Evolutionary conservation across 2,329 filamentous ascomycete genomes (phyloP).

Genomic region (Stagonosporopsis vannaccii): DNA sequence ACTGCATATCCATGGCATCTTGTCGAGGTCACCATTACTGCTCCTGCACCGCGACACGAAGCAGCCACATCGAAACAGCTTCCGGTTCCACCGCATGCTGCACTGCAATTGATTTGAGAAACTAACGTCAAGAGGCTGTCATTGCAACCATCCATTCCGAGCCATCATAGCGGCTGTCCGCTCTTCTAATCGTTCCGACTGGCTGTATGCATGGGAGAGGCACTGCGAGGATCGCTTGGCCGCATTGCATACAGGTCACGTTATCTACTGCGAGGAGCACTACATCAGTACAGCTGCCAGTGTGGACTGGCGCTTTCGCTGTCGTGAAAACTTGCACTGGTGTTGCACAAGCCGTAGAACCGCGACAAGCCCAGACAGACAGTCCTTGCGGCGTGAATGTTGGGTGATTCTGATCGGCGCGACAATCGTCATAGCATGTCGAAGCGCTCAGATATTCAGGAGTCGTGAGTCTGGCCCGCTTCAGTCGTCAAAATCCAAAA

Average conservation of each 20-base stretch:
- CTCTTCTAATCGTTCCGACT: constrained; percentile 39
- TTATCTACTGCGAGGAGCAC: constrained; percentile 25
- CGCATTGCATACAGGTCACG: constrained; percentile 43
- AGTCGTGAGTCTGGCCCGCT: neutral
- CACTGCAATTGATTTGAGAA: constrained; percentile 26
- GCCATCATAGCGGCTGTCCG: constrained; percentile 32
- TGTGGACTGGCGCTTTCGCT: constrained; percentile 16
- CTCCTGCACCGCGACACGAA: constrained; percentile 31
- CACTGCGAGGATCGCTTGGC: constrained; percentile 38
- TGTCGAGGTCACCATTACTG: neutral
- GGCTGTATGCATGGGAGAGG: constrained; percentile 28
- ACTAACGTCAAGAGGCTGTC: constrained; percentile 19
- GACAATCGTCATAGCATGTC: neutral
- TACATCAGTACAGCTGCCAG: constrained; percentile 13
- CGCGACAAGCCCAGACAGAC: neutral
- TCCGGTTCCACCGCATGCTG: constrained; percentile 34
- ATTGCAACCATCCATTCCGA: constrained; percentile 26
- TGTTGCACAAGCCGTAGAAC: constrained; percentile 13
- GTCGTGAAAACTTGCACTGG: constrained; percentile 8
- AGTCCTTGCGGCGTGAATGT: neutral
- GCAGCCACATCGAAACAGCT: constrained; percentile 24
- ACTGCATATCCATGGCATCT: constrained; percentile 5
- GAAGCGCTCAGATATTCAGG: neutral
- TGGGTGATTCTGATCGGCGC: constrained; percentile 1
- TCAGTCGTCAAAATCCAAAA: constrained; percentile 44